A percentile compares a stretch with the other conserved stretches of the same genome.
phyloP scores from a whole-genome alignment of 371 early-diverging fungal genomes.

The Circinella minor region DNA sequence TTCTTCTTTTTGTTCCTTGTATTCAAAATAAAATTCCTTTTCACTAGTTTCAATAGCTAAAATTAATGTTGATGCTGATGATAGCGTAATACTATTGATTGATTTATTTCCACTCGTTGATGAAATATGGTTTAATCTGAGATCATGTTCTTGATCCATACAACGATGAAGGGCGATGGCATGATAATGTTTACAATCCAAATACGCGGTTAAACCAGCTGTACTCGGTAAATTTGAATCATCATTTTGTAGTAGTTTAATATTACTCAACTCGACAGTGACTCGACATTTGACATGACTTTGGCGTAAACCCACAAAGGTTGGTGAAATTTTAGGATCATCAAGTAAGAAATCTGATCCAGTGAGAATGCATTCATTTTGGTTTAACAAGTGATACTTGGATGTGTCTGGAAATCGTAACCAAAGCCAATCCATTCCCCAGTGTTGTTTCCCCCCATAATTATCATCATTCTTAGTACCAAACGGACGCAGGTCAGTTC shows the following conservation, averaged over 20 bases:
- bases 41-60: conserved; percentile 16
- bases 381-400: conserved; percentile 13
- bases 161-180: background rate
- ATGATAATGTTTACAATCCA: conserved; percentile 14
- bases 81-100: background rate
- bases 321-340: conserved; percentile 10
- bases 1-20: background rate
- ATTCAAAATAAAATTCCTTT: conserved; percentile 8
- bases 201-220: conserved; percentile 15
- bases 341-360: conserved; percentile 4
- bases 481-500: background rate
- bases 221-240: background rate
- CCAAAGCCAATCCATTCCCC: conserved; percentile 20
- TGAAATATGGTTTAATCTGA: background rate
- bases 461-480: background rate
- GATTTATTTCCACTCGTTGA: background rate
- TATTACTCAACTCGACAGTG: conserved; percentile 5
- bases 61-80: background rate
- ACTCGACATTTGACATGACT: conserved; percentile 19
- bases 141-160: background rate
- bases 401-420: conserved; percentile 18
- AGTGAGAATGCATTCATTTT: conserved; percentile 11
- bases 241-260: background rate
- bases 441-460: background rate
- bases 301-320: conserved; percentile 21